Base-by-base conservation (phyloP, 208 protist species). In the Trypanosomatidae sp. region DNA sequence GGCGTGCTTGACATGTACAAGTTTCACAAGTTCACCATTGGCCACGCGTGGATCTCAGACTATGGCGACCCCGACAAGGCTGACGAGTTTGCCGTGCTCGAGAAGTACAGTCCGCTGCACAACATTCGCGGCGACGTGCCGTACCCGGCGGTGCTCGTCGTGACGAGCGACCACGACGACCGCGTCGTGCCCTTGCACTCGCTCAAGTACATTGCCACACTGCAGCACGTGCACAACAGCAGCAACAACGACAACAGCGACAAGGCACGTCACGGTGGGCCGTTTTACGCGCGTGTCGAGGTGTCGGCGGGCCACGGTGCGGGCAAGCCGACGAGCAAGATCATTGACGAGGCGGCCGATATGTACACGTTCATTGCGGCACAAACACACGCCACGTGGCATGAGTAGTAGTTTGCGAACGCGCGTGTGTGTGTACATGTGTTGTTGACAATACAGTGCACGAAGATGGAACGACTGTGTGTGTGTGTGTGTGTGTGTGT, bases 11-110 rank as follows among this genome's bases (percentile, higher is more conserved):
- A 98, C 61, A 89, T 97, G 83, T 88, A 76, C 58, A 89, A 92
- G 59, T 98, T 94, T 59, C 88, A 97, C 70, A 94, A 94, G 61
- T 96, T 97, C 51, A 94, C 91, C 40, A 95, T 96, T 60, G 95
- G 95, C 24, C 74, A 87, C 28, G 77, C 76, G 6, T 96, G 92
- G 88, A 94, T 61, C 48, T 88, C 80, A 7, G 91, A 97, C 57
- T 97, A 94, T 62, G 91, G 92, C 46, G 48, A 94, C 59, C 84
- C 91, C 20, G 90, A 97, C 45, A 70, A 88, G 20, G 60, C 75
- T 33, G 69, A 90, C 39, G 87, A 97, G 66, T 98, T 97, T 43
- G 66, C 83, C 33, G 76, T 84, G 23, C 18, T 97, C 32, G 73
- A 88, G 57, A 81, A 83, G 62, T 97, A 96, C 66, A 96, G 87